Evolutionary conservation across 2,329 filamentous ascomycete species (phyloP).

Genomic region (Penicillium sp.): DNA sequence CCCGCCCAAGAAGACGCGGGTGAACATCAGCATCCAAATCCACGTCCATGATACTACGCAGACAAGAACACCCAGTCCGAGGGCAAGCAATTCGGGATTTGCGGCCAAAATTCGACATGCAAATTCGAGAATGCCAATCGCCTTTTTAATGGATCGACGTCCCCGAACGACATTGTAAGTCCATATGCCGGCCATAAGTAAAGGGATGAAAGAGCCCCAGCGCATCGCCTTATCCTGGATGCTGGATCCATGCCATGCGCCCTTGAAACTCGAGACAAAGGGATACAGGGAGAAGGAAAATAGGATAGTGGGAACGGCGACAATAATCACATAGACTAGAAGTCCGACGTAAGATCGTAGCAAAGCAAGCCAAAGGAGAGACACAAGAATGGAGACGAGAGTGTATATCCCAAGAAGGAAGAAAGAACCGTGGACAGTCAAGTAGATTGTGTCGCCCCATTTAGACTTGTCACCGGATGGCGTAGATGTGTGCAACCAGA

Average conservation of each 20-base stretch:
- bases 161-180: conserved; percentile 76
- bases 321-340: conserved; percentile 73
- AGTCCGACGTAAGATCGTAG: conserved; percentile 81
- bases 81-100: conserved; percentile 73
- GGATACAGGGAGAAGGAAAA: conserved; percentile 89
- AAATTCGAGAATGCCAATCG: conserved; percentile 87
- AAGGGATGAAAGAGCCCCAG: conserved; percentile 75
- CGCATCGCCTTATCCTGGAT: conserved; percentile 88
- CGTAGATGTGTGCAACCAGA: conserved; percentile 80
- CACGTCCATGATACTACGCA: conserved; percentile 85
- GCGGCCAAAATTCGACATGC: conserved; percentile 80
- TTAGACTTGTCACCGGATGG: conserved; percentile 61
- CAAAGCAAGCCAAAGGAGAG: conserved; percentile 83
- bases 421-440: conserved; percentile 77
- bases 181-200: conserved; percentile 70
- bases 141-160: conserved; percentile 73
- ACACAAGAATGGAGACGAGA: conserved; percentile 80
- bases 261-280: conserved; percentile 82
- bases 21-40: conserved; percentile 96
- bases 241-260: conserved; percentile 65
- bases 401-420: conserved; percentile 89
- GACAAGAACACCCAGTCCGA: conserved; percentile 74
- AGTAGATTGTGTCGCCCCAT: conserved; percentile 91
- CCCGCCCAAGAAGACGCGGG: conserved; percentile 88
- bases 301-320: conserved; percentile 80